Evolutionary conservation across 495 filamentous ascomycete species (phyloP).

Genomic region (Podospora australis): DNA sequence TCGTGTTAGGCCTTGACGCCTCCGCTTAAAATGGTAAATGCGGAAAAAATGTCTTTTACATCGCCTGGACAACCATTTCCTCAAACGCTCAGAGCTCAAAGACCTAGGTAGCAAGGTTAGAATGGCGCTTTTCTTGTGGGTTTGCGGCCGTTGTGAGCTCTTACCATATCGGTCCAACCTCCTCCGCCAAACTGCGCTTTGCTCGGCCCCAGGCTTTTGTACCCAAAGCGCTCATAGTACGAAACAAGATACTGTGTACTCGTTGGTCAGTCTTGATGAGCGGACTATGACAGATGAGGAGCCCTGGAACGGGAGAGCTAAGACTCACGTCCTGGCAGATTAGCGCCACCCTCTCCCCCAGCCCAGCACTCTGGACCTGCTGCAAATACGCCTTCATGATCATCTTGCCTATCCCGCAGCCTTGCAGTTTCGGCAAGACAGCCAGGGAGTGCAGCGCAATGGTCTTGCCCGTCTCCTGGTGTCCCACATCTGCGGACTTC

Average conservation of each 20-base stretch:
- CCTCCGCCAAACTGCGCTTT: constrained; percentile 63
- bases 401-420: constrained; percentile 65
- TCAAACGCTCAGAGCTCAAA: too few relatives aligned
- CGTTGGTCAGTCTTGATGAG: too few relatives aligned
- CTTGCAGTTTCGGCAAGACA: constrained; percentile 68
- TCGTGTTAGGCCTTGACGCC: too few relatives aligned
- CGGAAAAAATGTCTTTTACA: too few relatives aligned
- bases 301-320: background rate
- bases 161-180: constrained; percentile 70
- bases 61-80: too few relatives aligned
- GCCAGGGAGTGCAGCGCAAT: constrained; percentile 78
- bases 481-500: constrained; percentile 36
- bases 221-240: constrained; percentile 76
- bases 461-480: constrained; percentile 66
- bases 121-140: too few relatives aligned
- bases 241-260: constrained; percentile 55
- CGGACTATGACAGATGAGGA: too few relatives aligned
- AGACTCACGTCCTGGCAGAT: constrained; percentile 62
- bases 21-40: too few relatives aligned
- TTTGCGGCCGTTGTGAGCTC: too few relatives aligned
- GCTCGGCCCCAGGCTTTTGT: constrained; percentile 61
- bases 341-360: constrained; percentile 67
- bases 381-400: constrained; percentile 72
- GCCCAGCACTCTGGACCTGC: constrained; percentile 50
- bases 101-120: too few relatives aligned